Evolutionary conservation across 2,329 filamentous ascomycete genomes (phyloP), one percentile per base, ranked within the genome.

Genomic region (Hymenoscyphus fructigenus): DNA sequence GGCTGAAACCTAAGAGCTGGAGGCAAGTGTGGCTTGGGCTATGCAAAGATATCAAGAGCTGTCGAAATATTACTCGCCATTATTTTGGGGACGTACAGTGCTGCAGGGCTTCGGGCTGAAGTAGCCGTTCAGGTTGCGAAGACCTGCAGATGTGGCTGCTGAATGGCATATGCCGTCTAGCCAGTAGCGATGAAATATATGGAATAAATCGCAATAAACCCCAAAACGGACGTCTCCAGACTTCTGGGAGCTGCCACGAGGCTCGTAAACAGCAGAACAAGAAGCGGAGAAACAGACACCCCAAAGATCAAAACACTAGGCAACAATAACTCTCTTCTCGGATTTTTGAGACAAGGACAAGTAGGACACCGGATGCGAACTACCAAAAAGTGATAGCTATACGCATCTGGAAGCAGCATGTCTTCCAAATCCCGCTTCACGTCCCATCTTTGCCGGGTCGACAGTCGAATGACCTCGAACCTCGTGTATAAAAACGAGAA

Each of bases 21-120:
- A 20, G 14, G n/a, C 7, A 56, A n/a, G 10, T 50, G 38, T 61
- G 59, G 59, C 60, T 61, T 26, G 50, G 29, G 47, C 29, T 36
- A 47, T 38, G 60, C 32, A 36, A 47, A 61, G 59, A 34, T 9
- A 28, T 20, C 6, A 17, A 47, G 36, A 26, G 6, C 32, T 38
- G 17, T 50, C 15, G 32, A n/a, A 50, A 29, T 28, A 17, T 41
- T 34, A 12, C 38, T 47, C 10, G 17, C 32, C 7, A 41, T 41
- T 41, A 20, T 44, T 60, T 50, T 50, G 50, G 2, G 23, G 28
- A 36, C 7, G n/a, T 32, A 20, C 9, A n/a, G 14, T n/a, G 17
- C 57, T 59, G 57, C 57, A 60, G 15, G 38, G 28, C 23, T 32
- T 50, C 41, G 41, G 59, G 9, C 20, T 53, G 12, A 53, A 53